A percentile compares a stretch with the other conserved stretches of the same genome.
Evolutionary conservation across 2,329 filamentous ascomycete genomes (phyloP).

Genomic region (Hirsutella thompsonii): DNA sequence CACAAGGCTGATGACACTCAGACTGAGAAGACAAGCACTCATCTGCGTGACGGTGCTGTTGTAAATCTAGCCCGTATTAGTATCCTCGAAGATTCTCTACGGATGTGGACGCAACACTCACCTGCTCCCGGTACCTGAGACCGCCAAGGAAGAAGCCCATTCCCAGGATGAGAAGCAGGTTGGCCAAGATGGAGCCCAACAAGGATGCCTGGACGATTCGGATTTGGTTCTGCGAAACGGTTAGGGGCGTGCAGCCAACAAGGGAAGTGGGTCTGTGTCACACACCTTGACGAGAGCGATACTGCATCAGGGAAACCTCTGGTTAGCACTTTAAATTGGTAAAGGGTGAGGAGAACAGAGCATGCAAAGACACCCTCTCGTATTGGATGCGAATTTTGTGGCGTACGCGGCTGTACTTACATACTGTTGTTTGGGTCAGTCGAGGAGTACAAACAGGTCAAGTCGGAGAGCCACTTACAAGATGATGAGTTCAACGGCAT

Average conservation of each 20-base stretch:
- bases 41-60: constrained; percentile 94
- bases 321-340: neutral
- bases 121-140: constrained; percentile 72
- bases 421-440: neutral
- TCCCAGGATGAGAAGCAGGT: constrained; percentile 76
- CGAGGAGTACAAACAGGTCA: neutral
- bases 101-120: neutral
- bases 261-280: neutral
- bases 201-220: constrained; percentile 85
- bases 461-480: constrained; percentile 32
- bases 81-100: neutral
- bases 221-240: constrained; percentile 51
- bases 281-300: constrained; percentile 58
- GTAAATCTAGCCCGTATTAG: constrained; percentile 48
- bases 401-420: too few species aligned
- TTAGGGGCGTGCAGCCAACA: neutral
- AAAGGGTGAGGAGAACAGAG: constrained; percentile 4
- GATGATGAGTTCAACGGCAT: constrained; percentile 69
- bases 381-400: too few species aligned
- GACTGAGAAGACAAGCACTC: constrained; percentile 82
- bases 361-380: too few species aligned
- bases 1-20: constrained; percentile 81
- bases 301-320: constrained; percentile 26
- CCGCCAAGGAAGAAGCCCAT: constrained; percentile 87
- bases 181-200: constrained; percentile 79